A percentile compares a stretch with the other conserved stretches of the same genome.
These are phyloP conservation scores for Helicostylum pulchrum DNA, from an alignment of 192 early-diverging fungal species.

Conservation along the genomic window DNA sequence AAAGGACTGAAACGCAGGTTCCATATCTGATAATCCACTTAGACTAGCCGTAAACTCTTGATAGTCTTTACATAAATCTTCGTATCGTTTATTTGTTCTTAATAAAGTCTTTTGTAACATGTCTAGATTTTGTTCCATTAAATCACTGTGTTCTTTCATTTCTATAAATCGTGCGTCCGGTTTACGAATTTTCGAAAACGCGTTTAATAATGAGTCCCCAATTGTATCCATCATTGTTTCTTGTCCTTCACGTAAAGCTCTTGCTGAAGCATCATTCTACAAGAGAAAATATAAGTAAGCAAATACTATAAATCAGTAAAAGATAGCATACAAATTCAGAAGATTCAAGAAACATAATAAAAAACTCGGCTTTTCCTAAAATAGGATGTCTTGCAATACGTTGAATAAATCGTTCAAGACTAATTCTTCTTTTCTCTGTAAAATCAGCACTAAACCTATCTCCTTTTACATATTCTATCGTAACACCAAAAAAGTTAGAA, in stretches of 20 bases:
- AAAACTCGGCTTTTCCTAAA: constrained; percentile 63
- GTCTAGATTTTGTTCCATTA: constrained; percentile 82
- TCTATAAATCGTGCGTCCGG: constrained; percentile 82
- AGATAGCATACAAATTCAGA: constrained; percentile 58
- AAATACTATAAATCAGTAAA: background rate
- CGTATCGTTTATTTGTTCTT: constrained; percentile 68
- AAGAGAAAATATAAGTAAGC: background rate
- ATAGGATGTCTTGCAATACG: constrained; percentile 83
- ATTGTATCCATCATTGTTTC: constrained; percentile 78
- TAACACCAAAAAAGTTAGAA: background rate
- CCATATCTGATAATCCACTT: constrained; percentile 74
- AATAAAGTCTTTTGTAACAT: constrained; percentile 77
- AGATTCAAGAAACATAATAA: constrained; percentile 82
- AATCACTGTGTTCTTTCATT: constrained; percentile 75
- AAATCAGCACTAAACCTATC: constrained; percentile 92
- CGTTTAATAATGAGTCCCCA: constrained; percentile 85
- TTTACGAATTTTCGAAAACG: constrained; percentile 89
- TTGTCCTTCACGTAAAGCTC: constrained; percentile 32
- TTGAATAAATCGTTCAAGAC: constrained; percentile 81
- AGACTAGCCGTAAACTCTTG: constrained; percentile 75
- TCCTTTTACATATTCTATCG: constrained; percentile 89
- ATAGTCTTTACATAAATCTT: constrained; percentile 74
- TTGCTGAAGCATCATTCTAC: constrained; percentile 35
- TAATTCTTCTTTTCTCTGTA: constrained; percentile 74
- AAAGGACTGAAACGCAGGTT: constrained; percentile 76